Percentiles rank a stretch among this genome's conserved stretches.
Conservation (phyloP, 2,329 filamentous ascomycete genomes). For the Fusarium cyanostomum region DNA sequence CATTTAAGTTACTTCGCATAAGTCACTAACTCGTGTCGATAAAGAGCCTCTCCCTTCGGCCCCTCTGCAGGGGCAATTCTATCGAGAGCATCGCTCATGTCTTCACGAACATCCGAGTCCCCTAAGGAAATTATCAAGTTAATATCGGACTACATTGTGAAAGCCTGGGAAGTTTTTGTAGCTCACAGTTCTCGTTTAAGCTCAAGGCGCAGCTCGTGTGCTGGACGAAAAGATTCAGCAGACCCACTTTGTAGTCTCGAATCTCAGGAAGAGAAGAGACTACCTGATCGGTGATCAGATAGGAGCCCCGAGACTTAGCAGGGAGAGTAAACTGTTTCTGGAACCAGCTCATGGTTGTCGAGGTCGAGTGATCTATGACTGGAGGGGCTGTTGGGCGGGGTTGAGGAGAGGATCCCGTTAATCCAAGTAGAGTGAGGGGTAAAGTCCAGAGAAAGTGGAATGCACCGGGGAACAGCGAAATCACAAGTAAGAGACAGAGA, state of each 20-base stretch:
- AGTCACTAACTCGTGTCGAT: slow-evolving; percentile 70
- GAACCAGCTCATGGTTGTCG: slow-evolving; percentile 73
- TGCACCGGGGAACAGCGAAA: slow-evolving; percentile 61
- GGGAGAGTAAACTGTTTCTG: slow-evolving; percentile 89
- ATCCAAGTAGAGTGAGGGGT: slow-evolving; percentile 55
- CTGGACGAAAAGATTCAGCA: slow-evolving; percentile 92
- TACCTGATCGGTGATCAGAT: slow-evolving; percentile 86
- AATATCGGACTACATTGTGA: slow-evolving; percentile 48
- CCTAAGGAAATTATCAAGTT: slow-evolving; percentile 37
- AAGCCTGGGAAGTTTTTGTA: background rate
- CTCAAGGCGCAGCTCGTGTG: slow-evolving; percentile 92
- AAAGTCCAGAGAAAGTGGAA: slow-evolving; percentile 64
- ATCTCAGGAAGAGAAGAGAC: slow-evolving; percentile 79
- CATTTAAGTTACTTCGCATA: background rate
- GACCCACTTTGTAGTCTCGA: slow-evolving; percentile 81
- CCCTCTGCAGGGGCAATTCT: slow-evolving; percentile 84
- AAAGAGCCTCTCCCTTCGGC: slow-evolving; percentile 75
- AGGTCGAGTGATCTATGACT: slow-evolving; percentile 35
- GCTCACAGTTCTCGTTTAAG: slow-evolving; percentile 86
- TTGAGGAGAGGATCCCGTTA: slow-evolving; percentile 41
- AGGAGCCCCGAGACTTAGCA: slow-evolving; percentile 79
- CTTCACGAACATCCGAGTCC: slow-evolving; percentile 85
- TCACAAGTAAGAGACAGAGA: slow-evolving; percentile 58
- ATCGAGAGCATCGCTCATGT: slow-evolving; percentile 96
- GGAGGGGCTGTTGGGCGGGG: slow-evolving; percentile 45